These are phyloP conservation scores for Diaporthe longicolla DNA, from an alignment of 2,329 filamentous ascomycete genomes.

Conservation along the genomic window DNA sequence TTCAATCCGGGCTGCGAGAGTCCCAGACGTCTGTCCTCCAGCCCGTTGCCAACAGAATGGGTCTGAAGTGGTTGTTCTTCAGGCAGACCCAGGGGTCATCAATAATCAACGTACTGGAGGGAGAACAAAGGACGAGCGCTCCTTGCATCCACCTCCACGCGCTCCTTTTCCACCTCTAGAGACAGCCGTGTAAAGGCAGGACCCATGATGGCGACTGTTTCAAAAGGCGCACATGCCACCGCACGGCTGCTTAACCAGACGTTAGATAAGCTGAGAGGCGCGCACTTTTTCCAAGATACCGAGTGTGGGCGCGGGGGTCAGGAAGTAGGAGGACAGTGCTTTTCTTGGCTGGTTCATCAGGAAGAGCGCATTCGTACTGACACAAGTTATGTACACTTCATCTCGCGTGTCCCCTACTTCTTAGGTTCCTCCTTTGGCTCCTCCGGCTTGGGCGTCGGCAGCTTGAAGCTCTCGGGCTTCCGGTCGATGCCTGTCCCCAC, in stretches of 20 bases:
- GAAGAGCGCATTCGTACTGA: slow-evolving; percentile 37
- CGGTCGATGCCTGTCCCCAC: slow-evolving; percentile 79
- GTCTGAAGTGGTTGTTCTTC: not conserved
- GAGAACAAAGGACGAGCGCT: not conserved
- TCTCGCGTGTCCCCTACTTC: slow-evolving; percentile 73
- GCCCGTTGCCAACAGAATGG: not conserved
- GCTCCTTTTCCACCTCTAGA: not conserved
- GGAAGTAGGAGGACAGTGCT: not conserved
- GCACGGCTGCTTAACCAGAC: not conserved
- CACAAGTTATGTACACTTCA: slow-evolving; percentile 51
- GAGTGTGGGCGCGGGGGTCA: too few relatives aligned
- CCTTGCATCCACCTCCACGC: not conserved
- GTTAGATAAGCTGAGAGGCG: not conserved
- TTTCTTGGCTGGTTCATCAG: not conserved
- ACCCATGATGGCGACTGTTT: not conserved
- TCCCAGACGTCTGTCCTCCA: not conserved
- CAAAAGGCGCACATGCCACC: not conserved
- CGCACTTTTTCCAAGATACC: too few relatives aligned
- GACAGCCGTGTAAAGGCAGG: not conserved
- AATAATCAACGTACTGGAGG: not conserved
- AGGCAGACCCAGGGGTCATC: not conserved
- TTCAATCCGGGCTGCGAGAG: not conserved
- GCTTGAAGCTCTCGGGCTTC: slow-evolving; percentile 90
- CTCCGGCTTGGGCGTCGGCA: slow-evolving; percentile 96
- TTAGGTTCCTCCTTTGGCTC: slow-evolving; percentile 91